Percentiles rank a stretch among this genome's conserved stretches.
Evolutionary conservation across 2,329 filamentous ascomycete species (phyloP).

Genomic region (Talaromyces sp.): DNA sequence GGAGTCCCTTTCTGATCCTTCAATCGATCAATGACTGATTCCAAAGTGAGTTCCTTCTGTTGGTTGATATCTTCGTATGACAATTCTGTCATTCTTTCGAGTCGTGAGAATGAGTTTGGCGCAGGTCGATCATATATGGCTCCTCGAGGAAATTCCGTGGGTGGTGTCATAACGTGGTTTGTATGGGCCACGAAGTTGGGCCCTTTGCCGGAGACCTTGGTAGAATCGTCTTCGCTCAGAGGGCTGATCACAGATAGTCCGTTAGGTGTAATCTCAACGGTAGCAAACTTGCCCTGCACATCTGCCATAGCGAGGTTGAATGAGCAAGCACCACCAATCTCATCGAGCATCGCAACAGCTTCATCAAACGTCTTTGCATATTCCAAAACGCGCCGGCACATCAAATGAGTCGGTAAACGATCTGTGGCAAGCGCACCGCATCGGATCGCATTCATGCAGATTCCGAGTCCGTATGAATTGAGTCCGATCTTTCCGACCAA

Average conservation of each 20-base stretch:
- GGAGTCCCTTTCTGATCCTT: slow-evolving; percentile 1
- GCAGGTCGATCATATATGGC: slow-evolving; percentile 5
- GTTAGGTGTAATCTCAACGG: slow-evolving; percentile 6
- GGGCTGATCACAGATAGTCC: neutral
- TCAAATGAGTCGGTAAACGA: slow-evolving; percentile 8
- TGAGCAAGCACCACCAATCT: slow-evolving; percentile 1
- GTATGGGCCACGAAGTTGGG: slow-evolving; percentile 1
- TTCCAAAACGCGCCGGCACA: neutral
- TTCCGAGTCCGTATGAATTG: slow-evolving; percentile 1
- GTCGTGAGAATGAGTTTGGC: slow-evolving; percentile 9
- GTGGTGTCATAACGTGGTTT: slow-evolving; percentile 9
- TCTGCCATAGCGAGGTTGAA: slow-evolving; percentile 5
- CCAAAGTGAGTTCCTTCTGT: neutral
- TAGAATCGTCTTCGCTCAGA: neutral
- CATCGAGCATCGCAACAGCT: slow-evolving; percentile 2
- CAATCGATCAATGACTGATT: neutral
- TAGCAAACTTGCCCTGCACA: neutral
- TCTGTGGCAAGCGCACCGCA: neutral
- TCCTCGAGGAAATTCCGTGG: neutral
- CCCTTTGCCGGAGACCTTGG: neutral
- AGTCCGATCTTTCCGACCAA: slow-evolving; percentile 11
- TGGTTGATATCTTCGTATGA: neutral
- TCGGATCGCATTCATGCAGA: slow-evolving; percentile 8
- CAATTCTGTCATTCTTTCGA: slow-evolving; percentile 2
- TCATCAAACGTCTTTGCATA: neutral